phyloP scores from a whole-genome alignment of 257 asterid genomes.

The Solanum appendiculatum region DNA sequence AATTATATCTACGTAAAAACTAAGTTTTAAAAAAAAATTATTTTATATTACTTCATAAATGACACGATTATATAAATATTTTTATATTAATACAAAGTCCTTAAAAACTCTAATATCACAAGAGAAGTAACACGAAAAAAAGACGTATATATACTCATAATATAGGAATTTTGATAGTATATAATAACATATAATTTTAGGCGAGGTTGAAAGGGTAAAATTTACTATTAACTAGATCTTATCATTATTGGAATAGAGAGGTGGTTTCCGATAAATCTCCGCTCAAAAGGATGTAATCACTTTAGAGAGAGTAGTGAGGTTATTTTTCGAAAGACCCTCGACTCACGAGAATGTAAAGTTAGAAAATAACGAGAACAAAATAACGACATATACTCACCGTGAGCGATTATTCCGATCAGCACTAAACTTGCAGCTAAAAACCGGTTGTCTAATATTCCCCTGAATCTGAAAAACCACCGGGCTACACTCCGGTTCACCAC shows the following conservation, averaged over 20 bases:
- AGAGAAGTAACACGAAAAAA: neutral
- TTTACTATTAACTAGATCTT: too few relatives aligned
- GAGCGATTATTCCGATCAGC: conserved; percentile 73
- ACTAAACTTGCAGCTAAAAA: conserved; percentile 84
- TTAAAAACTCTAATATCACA: neutral
- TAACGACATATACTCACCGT: conserved; percentile 41
- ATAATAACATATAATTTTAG: too few relatives aligned
- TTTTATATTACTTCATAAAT: too few relatives aligned
- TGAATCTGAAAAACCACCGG: conserved; percentile 86
- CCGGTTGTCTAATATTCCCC: conserved; percentile 77
- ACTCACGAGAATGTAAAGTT: neutral
- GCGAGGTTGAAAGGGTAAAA: too few relatives aligned
- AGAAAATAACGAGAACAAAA: rapidly evolving
- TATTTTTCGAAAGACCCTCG: neutral
- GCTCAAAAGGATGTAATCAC: too few relatives aligned
- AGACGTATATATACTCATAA: too few relatives aligned
- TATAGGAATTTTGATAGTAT: neutral
- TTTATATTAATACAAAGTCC: neutral
- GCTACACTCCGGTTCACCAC: conserved; percentile 90
- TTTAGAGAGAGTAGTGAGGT: too few relatives aligned
- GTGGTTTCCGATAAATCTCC: too few relatives aligned
- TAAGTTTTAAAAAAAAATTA: neutral
- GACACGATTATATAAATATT: too few relatives aligned
- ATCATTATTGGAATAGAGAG: too few relatives aligned
- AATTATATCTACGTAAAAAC: neutral